Conservation (phyloP, 1,284 basidiomycete genomes). For the Sphaerobolus stellatus region DNA sequence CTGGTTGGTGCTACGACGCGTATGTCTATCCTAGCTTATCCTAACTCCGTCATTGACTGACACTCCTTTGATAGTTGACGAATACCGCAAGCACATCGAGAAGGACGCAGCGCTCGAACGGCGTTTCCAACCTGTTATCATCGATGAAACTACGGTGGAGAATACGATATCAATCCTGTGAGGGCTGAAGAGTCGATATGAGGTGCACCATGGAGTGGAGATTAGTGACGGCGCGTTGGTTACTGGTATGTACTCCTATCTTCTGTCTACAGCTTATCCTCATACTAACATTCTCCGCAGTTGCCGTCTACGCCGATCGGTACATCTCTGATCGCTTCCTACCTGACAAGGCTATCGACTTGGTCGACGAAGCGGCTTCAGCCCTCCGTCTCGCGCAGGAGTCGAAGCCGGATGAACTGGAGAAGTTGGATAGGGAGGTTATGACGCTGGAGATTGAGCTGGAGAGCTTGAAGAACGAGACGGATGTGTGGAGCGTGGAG, state of each 20-base stretch:
- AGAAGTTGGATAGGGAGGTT: conserved; percentile 79
- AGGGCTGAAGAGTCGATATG: conserved; percentile 82
- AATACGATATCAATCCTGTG: conserved; percentile 88
- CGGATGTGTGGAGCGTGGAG: conserved; percentile 78
- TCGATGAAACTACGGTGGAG: conserved; percentile 85
- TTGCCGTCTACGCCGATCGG: conserved; percentile 79
- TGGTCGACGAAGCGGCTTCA: conserved; percentile 89
- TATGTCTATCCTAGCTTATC: conserved; percentile 36
- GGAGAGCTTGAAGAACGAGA: conserved; percentile 87
- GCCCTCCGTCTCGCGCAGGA: conserved; percentile 89
- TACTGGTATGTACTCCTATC: no score
- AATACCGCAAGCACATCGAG: conserved; percentile 88
- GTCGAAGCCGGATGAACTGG: conserved; percentile 84
- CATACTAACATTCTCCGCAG: no score
- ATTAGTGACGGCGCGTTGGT: conserved; percentile 87
- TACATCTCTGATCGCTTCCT: conserved; percentile 86
- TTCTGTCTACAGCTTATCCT: no score
- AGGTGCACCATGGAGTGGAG: conserved; percentile 90
- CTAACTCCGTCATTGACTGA: not conserved
- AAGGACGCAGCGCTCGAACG: conserved; percentile 91
- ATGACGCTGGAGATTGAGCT: conserved; percentile 89
- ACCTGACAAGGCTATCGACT: conserved; percentile 88
- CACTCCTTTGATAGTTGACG: conserved; percentile 60
- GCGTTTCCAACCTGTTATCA: conserved; percentile 85
- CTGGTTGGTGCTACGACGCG: conserved; percentile 87